These are phyloP conservation scores for Carpinus viminea DNA, from an alignment of 306 rosid species.

Conservation along the genomic window DNA sequence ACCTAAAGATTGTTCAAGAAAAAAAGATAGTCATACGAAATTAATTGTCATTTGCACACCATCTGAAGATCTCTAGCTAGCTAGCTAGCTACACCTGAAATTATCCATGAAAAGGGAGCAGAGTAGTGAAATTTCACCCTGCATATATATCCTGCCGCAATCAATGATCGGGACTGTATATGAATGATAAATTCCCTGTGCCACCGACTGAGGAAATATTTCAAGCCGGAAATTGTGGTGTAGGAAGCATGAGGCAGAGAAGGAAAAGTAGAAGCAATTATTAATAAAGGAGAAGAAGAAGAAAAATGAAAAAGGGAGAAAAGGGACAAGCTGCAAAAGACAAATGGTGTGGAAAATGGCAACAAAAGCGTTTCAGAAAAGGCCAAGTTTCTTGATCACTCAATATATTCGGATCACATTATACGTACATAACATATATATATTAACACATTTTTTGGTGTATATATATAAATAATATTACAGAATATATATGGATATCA, in stretches of 20 bases:
- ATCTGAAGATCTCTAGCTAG: neutral
- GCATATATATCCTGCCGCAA: neutral
- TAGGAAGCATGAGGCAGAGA: neutral
- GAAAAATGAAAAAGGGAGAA: neutral
- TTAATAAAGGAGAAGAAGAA: neutral
- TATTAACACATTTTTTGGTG: conserved; percentile 22
- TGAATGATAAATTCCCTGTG: neutral
- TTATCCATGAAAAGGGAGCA: neutral
- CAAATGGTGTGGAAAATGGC: neutral
- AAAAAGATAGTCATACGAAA: too few species aligned
- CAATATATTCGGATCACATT: conserved; percentile 29
- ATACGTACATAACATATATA: neutral
- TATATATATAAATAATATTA: conserved; percentile 16
- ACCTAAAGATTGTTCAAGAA: too few species aligned
- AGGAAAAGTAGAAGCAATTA: neutral
- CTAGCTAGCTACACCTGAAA: neutral
- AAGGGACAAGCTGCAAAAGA: neutral
- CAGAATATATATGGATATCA: neutral
- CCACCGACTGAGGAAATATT: neutral
- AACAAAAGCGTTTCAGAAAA: neutral
- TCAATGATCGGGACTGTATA: neutral
- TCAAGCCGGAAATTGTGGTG: neutral
- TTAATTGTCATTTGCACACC: too few species aligned
- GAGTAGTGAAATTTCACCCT: neutral
- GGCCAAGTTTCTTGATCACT: conserved; percentile 18